These are phyloP conservation scores for Piper betle DNA, from an alignment of 164 flowering plant species.

Conservation along the genomic window DNA sequence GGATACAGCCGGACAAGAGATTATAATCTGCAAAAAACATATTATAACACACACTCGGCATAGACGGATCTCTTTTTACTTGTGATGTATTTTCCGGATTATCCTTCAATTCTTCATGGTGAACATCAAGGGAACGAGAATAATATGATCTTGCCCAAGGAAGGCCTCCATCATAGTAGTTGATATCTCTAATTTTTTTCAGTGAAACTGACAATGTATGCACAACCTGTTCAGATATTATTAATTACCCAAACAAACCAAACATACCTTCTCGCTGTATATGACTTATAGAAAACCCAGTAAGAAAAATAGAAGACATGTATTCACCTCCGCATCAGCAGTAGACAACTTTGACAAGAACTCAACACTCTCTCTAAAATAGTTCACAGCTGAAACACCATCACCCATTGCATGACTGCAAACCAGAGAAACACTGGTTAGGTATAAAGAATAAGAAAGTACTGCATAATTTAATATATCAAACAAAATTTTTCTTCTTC, in stretches of 20 bases:
- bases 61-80: conserved; percentile 19
- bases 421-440: conserved; percentile 1
- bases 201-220: conserved; percentile 96
- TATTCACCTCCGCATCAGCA: conserved; percentile 68
- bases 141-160: conserved; percentile 62
- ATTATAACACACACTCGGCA: no score
- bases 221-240: conserved; percentile 33
- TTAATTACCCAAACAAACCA: neutral
- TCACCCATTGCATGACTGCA: conserved; percentile 84
- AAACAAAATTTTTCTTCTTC: no score
- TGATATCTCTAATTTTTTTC: conserved; percentile 94
- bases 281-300: neutral
- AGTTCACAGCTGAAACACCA: conserved; percentile 48
- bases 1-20: conserved; percentile 35
- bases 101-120: conserved; percentile 58
- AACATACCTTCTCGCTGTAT: no score
- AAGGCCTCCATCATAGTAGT: conserved; percentile 78
- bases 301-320: neutral
- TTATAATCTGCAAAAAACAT: no score
- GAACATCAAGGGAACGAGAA: conserved; percentile 61
- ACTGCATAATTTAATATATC: no score
- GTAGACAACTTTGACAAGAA: conserved; percentile 56
- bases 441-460: no score
- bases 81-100: conserved; percentile 46
- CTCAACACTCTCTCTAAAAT: conserved; percentile 73